phyloP scores from a whole-genome alignment of 73 alveolate species.

The Durusdinium trenchii region DNA sequence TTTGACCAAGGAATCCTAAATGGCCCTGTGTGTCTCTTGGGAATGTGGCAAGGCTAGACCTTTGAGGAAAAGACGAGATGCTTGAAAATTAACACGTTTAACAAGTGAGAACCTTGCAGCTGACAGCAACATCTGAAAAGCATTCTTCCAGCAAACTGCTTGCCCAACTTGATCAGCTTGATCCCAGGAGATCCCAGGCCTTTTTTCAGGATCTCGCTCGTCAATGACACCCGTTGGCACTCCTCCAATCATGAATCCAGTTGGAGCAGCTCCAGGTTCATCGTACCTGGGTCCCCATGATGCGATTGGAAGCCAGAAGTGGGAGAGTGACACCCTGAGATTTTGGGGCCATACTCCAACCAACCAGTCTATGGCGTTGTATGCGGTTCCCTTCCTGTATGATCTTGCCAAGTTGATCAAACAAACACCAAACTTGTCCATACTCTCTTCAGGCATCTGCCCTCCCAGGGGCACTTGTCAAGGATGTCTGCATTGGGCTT shows the following conservation, averaged over 20 bases:
- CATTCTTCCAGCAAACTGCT: no score
- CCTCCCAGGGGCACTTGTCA: constrained; percentile 53
- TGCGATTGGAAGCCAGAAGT: no score
- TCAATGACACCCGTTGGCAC: constrained; percentile 93
- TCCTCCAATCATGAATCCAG: constrained; percentile 94
- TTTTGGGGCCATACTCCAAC: background rate
- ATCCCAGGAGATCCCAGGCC: background rate
- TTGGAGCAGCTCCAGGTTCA: constrained; percentile 63
- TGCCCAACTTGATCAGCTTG: no score
- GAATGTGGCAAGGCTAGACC: no score
- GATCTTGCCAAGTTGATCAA: background rate
- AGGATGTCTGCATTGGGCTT: constrained; percentile 77
- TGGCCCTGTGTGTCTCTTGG: no score
- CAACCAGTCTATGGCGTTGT: no score
- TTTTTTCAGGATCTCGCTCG: constrained; percentile 93
- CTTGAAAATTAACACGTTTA: no score
- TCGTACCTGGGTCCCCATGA: constrained; percentile 74
- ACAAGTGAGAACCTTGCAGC: no score
- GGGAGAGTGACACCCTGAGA: background rate
- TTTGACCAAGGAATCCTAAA: no score
- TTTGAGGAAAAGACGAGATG: no score
- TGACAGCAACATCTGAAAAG: no score
- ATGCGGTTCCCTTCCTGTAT: no score
- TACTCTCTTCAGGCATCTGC: background rate
- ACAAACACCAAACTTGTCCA: background rate